Evolutionary conservation across 2,329 filamentous ascomycete genomes (phyloP).

Genomic region (Alternaria consortialis): DNA sequence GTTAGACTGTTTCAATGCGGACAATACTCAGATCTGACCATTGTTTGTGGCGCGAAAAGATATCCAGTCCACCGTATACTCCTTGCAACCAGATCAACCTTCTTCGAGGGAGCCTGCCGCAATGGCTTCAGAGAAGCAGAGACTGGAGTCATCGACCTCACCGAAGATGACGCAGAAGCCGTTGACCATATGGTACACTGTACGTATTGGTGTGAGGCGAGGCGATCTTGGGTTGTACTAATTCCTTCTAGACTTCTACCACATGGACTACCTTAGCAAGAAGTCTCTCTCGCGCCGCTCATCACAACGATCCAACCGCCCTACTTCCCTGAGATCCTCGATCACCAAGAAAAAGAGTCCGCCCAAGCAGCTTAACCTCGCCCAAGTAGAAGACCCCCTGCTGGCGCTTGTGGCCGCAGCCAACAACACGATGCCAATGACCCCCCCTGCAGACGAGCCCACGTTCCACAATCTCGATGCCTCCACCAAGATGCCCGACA

Average conservation of each 20-base stretch:
- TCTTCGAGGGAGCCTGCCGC: conserved; percentile 56
- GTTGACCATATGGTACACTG: conserved; percentile 55
- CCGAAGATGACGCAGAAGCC: conserved; percentile 52
- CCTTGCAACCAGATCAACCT: conserved; percentile 59
- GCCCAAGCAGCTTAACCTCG: conserved; percentile 43
- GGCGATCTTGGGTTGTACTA: conserved; percentile 23
- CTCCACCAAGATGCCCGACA: conserved; percentile 42
- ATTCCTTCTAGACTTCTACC: conserved; percentile 50
- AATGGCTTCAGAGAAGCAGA: conserved; percentile 50
- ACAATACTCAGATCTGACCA: conserved; percentile 60
- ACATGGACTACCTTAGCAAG: conserved; percentile 52
- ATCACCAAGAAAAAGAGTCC: conserved; percentile 21
- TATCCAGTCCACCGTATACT: conserved; percentile 60
- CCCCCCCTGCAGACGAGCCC: conserved; percentile 38
- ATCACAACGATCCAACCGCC: conserved; percentile 40
- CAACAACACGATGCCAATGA: conserved; percentile 33
- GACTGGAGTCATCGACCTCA: conserved; percentile 51
- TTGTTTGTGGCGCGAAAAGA: conserved; percentile 56
- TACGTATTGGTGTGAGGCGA: conserved; percentile 31
- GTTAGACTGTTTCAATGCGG: conserved; percentile 49
- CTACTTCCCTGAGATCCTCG: conserved; percentile 31
- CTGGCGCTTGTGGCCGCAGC: conserved; percentile 45
- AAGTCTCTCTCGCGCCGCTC: conserved; percentile 42
- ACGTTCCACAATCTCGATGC: conserved; percentile 32
- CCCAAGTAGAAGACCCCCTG: conserved; percentile 50